Base-by-base conservation (phyloP, 139 green algal species). In the Nannochloris sp. region DNA sequence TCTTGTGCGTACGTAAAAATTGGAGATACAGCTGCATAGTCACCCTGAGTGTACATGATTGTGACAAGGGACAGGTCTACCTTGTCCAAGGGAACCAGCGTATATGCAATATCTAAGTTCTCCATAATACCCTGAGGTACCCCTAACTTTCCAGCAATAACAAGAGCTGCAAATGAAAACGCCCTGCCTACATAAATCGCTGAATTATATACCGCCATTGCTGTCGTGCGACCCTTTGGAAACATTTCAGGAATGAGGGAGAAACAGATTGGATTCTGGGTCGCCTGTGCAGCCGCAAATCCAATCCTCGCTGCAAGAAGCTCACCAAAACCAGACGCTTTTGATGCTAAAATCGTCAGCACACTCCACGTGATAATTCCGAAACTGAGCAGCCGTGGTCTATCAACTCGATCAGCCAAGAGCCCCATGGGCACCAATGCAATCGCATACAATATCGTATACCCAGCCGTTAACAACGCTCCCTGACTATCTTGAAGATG, bases 161-260 rank as follows among this genome's bases (percentile, higher is more conserved):
- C 74, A 33, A 93, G 68, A 2, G 79, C 70, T 13, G 69, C 79
- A 65, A 93, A 95, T 8, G 79, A 87, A 20, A 95, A 73, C 1
- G 88, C 87, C 0, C 89, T 77, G 1, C 89, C 89, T 6, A 87
- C 65, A 64, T 96, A 95, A 68, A 96, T 88, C 45, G 89, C 81
- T 50, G 72, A 84, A 76, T 96, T 96, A 79, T 96, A 96, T 30
- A 81, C 58, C 1, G 86, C 78, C 59, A 96, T 81, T 26, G 89
- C 89, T 4, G 81, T 89, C 20, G 80, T 88, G 26, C 85, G 79
- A 62, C 86, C 80, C 14, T 78, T 66, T 2, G 88, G 89, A 64
- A 96, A 96, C 0, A 96, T 76, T 65, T 96, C 89, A 0, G 88
- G 88, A 61, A 96, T 93, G 37, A 94, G 65, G 20, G 49, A 72